A percentile compares a stretch with the other conserved stretches of the same genome.
Evolutionary conservation across 2,329 filamentous ascomycete species (phyloP).

Genomic region (Teratosphaeria gauchensis): DNA sequence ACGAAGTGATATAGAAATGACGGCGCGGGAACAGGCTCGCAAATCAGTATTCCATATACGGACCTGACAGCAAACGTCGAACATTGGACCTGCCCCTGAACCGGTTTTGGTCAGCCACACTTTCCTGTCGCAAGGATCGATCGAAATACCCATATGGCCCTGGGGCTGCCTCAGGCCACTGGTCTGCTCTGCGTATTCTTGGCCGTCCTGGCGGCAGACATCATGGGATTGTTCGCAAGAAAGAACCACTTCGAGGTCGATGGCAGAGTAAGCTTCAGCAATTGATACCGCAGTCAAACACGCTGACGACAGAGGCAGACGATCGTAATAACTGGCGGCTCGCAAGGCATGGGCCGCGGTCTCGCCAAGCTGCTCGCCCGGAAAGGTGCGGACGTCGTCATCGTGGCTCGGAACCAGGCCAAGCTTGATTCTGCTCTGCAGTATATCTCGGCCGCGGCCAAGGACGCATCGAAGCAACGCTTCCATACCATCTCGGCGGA

Average conservation of each 20-base stretch:
- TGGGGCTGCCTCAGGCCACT: constrained; percentile 28
- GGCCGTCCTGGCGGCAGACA: constrained; percentile 29
- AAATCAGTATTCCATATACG: too few species aligned
- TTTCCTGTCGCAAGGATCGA: too few species aligned
- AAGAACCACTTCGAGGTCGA: constrained; percentile 76
- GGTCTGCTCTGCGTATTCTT: constrained; percentile 27
- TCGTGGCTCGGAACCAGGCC: constrained; percentile 66
- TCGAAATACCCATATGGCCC: constrained; percentile 21
- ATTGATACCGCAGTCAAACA: not conserved
- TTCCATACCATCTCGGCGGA: constrained; percentile 82
- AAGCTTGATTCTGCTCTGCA: constrained; percentile 65
- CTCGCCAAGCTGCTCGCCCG: constrained; percentile 63
- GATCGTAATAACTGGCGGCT: constrained; percentile 79
- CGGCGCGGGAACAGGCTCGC: too few species aligned
- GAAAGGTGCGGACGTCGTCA: constrained; percentile 77
- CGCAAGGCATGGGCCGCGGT: constrained; percentile 80
- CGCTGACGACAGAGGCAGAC: constrained; percentile 47
- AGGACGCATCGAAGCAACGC: constrained; percentile 56
- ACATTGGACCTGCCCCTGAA: too few species aligned
- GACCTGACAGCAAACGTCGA: too few species aligned
- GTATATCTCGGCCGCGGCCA: constrained; percentile 58
- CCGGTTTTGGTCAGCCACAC: too few species aligned
- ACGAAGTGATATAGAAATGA: too few species aligned
- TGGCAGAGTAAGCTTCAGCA: constrained; percentile 57
- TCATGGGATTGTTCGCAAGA: constrained; percentile 59